Percentiles rank a stretch among this genome's conserved stretches.
Conservation (phyloP, 495 filamentous ascomycete genomes). For the Xylaria venustula region DNA sequence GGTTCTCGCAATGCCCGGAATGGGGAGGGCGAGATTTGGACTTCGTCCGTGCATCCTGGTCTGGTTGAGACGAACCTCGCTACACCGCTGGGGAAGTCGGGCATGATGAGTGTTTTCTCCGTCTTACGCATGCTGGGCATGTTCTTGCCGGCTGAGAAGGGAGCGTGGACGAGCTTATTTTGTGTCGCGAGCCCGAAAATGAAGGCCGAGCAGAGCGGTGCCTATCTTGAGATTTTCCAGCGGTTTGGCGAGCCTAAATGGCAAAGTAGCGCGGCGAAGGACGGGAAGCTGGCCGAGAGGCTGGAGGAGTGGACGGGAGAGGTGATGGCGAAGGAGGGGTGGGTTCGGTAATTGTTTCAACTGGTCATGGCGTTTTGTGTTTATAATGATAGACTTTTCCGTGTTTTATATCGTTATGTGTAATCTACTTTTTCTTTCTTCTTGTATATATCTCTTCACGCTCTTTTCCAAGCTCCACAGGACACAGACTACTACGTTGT, state of each 20-base stretch:
- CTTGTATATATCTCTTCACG: no score
- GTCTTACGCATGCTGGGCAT: slow-evolving; percentile 25
- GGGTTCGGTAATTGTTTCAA: slow-evolving; percentile 22
- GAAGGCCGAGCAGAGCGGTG: slow-evolving; percentile 37
- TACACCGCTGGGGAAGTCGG: slow-evolving; percentile 13
- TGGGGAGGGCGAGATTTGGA: slow-evolving; percentile 38
- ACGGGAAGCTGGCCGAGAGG: slow-evolving; percentile 25
- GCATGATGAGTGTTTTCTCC: slow-evolving; percentile 21
- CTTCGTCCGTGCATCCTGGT: slow-evolving; percentile 45
- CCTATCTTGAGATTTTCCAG: slow-evolving; percentile 30
- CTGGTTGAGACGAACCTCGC: slow-evolving; percentile 37
- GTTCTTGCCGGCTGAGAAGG: slow-evolving; percentile 33
- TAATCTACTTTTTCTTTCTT: no score
- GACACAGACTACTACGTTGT: no score
- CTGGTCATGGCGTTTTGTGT: slow-evolving; percentile 20
- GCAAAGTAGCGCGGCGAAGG: slow-evolving; percentile 30
- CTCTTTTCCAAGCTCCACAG: no score
- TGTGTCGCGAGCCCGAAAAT: slow-evolving; percentile 41
- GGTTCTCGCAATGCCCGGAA: slow-evolving; percentile 23
- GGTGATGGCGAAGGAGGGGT: slow-evolving; percentile 23
- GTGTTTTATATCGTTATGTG: no score
- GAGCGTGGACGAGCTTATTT: slow-evolving; percentile 39
- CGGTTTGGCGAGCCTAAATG: slow-evolving; percentile 31
- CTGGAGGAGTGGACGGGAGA: slow-evolving; percentile 29
- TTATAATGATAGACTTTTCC: slow-evolving; percentile 24